phyloP scores from a whole-genome alignment of 352 stramenopile species.

The Heterotrichella gracilis region DNA sequence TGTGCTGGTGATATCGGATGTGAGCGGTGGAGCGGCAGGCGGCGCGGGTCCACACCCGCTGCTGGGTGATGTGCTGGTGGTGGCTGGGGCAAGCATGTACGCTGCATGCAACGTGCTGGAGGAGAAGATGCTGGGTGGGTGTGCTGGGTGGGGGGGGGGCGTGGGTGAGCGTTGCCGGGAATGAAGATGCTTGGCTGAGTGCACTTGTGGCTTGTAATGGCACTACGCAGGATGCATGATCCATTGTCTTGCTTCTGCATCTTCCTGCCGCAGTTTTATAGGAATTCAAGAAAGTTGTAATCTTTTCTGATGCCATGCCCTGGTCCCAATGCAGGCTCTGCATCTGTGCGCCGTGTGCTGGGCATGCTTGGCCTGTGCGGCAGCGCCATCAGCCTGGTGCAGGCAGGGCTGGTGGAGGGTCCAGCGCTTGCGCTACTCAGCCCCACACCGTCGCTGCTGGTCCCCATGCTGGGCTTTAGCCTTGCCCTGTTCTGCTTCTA shows the following conservation, averaged over 20 bases:
- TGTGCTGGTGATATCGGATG: slow-evolving; percentile 22
- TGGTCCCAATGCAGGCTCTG: no score
- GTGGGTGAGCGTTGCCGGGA: no score
- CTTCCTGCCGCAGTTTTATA: no score
- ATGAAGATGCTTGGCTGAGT: no score
- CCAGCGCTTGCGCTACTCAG: slow-evolving; percentile 20
- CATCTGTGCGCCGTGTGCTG: slow-evolving; percentile 45
- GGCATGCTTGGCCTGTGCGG: slow-evolving; percentile 60
- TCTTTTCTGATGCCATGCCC: no score
- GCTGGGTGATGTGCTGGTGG: slow-evolving; percentile 50
- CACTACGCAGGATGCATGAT: no score
- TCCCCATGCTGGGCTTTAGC: slow-evolving; percentile 35
- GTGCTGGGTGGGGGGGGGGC: no score
- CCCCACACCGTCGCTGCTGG: neutral
- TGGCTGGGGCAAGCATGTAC: slow-evolving; percentile 55
- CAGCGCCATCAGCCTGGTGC: slow-evolving; percentile 40
- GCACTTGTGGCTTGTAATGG: no score
- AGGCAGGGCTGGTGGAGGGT: slow-evolving; percentile 43
- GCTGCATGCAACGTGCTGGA: slow-evolving; percentile 54
- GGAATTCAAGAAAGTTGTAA: no score
- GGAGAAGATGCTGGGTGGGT: slow-evolving; percentile 40
- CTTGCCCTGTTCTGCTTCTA: slow-evolving; percentile 53
- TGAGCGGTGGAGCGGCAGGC: neutral
- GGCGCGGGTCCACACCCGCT: slow-evolving; percentile 23
- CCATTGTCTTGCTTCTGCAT: no score